These are phyloP conservation scores for Candida sanyiensis DNA, from an alignment of 805 yeast species.

Conservation along the genomic window DNA sequence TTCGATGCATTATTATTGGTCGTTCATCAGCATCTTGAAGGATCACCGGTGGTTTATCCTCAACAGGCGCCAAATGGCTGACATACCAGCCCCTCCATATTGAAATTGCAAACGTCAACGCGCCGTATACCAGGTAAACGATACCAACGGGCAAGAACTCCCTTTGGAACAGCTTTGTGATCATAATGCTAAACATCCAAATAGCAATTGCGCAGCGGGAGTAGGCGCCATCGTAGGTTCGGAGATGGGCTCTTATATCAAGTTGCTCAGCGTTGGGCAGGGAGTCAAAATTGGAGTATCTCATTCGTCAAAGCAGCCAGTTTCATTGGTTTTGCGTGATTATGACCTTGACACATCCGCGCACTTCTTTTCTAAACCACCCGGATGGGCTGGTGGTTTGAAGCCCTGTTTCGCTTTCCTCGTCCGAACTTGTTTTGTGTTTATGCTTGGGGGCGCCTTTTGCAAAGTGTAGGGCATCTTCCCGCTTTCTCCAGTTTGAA, in stretches of 20 bases:
- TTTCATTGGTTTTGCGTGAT: no score
- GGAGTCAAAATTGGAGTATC: not conserved
- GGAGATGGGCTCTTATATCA: constrained; percentile 1
- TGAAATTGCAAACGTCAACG: not conserved
- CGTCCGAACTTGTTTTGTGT: no score
- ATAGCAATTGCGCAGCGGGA: constrained; percentile 2
- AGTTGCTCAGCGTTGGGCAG: constrained; percentile 3
- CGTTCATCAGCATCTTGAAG: not conserved
- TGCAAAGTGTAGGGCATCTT: no score
- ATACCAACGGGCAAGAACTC: not conserved
- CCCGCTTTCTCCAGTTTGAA: no score
- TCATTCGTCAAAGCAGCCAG: no score
- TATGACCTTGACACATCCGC: no score
- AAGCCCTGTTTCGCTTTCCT: no score
- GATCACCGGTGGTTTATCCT: not conserved
- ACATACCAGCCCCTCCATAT: constrained; percentile 1
- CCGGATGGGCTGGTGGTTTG: no score
- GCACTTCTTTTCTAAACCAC: no score
- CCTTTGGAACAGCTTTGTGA: constrained; percentile 3
- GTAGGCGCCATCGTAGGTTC: constrained; percentile 2
- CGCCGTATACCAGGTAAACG: constrained; percentile 1
- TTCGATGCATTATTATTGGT: not conserved
- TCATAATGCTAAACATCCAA: constrained; percentile 3
- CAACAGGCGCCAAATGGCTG: not conserved
- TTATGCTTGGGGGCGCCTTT: no score